Percentiles rank a stretch among this genome's conserved stretches.
These are phyloP conservation scores for Cercis canadensis DNA, from an alignment of 306 rosid genomes.

Conservation along the genomic window DNA sequence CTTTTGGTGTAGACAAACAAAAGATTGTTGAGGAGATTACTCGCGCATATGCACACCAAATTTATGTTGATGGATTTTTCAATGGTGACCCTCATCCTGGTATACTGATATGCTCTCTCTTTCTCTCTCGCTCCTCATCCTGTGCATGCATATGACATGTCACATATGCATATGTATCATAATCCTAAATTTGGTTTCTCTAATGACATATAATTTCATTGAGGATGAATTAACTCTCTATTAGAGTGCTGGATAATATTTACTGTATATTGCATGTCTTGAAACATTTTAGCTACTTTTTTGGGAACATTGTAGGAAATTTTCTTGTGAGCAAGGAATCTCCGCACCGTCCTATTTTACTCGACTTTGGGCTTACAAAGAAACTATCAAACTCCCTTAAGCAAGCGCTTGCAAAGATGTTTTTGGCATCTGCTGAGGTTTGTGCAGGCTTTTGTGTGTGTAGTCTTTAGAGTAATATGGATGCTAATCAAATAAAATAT, in stretches of 20 bases:
- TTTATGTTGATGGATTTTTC: conserved; percentile 94
- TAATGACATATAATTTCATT: not conserved
- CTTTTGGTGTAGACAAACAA: conserved; percentile 83
- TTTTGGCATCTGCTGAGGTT: conserved; percentile 96
- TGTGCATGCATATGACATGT: too few species aligned
- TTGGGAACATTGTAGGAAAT: conserved; percentile 64
- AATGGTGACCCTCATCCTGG: conserved; percentile 99
- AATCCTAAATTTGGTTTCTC: conserved; percentile 13
- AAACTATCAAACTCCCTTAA: conserved; percentile 69
- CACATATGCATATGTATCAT: not conserved
- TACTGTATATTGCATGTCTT: conserved; percentile 16
- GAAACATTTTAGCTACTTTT: conserved; percentile 31
- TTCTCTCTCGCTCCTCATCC: not conserved
- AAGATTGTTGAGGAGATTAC: conserved; percentile 92
- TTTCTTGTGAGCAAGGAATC: conserved; percentile 98
- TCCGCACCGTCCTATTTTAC: conserved; percentile 89
- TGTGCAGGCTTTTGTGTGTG: conserved; percentile 41
- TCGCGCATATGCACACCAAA: conserved; percentile 97
- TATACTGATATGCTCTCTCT: conserved; percentile 33
- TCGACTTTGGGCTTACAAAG: conserved; percentile 98
- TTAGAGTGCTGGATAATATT: not conserved
- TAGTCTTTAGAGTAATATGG: conserved; percentile 25
- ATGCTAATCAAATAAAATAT: not conserved
- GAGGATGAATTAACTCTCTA: conserved; percentile 8
- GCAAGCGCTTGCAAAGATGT: conserved; percentile 98